Evolutionary conservation across 768 basidiomycete species (phyloP).

Genomic region (Suillus tomentosus): DNA sequence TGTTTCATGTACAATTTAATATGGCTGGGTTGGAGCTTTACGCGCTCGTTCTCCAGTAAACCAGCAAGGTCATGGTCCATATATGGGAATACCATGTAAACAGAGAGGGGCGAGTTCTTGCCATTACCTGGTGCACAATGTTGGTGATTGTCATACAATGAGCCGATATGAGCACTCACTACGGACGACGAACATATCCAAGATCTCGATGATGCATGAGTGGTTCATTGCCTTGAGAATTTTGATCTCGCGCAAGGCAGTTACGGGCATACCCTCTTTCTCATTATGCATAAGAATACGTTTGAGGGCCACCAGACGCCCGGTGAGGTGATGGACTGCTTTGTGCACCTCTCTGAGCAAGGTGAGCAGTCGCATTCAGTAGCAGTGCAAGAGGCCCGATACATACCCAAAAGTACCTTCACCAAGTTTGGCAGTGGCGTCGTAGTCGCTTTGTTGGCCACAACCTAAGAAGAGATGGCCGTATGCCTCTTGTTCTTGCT

Average conservation of each 20-base stretch:
- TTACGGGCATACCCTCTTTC: constrained; percentile 96
- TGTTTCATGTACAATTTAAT: constrained; percentile 98
- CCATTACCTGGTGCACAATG: constrained; percentile 50
- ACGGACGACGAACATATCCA: constrained; percentile 90
- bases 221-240: constrained; percentile 91
- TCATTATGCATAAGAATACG: constrained; percentile 96
- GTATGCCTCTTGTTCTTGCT: constrained; percentile 70
- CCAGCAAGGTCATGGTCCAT: constrained; percentile 99
- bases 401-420: constrained; percentile 97
- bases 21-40: constrained; percentile 77
- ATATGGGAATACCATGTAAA: constrained; percentile 99
- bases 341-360: constrained; percentile 83
- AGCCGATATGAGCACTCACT: constrained; percentile 46
- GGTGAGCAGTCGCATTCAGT: constrained; percentile 12
- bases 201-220: constrained; percentile 79
- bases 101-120: constrained; percentile 69
- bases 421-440: constrained; percentile 83
- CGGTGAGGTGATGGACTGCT: constrained; percentile 65
- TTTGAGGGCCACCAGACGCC: constrained; percentile 80
- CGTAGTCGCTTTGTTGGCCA: constrained; percentile 74
- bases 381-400: constrained; percentile 9
- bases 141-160: constrained; percentile 6
- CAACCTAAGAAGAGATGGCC: constrained; percentile 69
- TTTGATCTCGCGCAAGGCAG: constrained; percentile 95
- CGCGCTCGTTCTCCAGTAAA: constrained; percentile 87